Conservation (phyloP, 1,284 basidiomycete species). For the Chalciporus sp. region DNA sequence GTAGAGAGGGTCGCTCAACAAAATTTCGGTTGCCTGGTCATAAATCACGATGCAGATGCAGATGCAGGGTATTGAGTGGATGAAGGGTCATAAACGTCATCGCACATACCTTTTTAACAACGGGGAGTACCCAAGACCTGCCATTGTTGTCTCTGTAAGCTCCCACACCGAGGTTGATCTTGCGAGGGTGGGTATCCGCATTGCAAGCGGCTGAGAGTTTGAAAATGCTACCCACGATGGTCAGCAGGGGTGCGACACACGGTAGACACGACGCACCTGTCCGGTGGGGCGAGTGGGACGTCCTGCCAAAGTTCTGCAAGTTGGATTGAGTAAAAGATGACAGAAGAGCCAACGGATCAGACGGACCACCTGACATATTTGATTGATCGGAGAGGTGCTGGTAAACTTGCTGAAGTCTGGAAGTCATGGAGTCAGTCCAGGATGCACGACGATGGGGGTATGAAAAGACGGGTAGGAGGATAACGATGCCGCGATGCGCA, state of each 20-base stretch:
- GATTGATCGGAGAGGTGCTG: constrained; percentile 42
- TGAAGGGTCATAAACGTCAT: background rate
- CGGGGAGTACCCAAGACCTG: constrained; percentile 92
- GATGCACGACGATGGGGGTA: background rate
- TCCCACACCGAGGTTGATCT: constrained; percentile 92
- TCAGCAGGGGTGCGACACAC: constrained; percentile 4
- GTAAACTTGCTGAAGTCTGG: constrained; percentile 55
- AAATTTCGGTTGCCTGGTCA: constrained; percentile 68
- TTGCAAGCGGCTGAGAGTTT: constrained; percentile 90
- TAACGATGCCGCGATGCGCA: background rate
- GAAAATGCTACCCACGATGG: constrained; percentile 70
- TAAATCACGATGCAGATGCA: background rate
- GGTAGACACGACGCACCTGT: constrained; percentile 50
- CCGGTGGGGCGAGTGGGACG: constrained; percentile 81
- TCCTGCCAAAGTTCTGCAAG: constrained; percentile 66
- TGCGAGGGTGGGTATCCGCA: constrained; percentile 76
- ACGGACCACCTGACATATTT: constrained; percentile 53
- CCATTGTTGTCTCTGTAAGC: constrained; percentile 87
- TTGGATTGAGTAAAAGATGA: constrained; percentile 11
- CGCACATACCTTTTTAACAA: constrained; percentile 75
- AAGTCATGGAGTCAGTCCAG: constrained; percentile 42
- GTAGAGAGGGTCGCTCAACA: constrained; percentile 72
- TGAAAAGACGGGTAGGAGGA: background rate
- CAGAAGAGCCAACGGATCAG: constrained; percentile 9
- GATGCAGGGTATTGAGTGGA: background rate